phyloP scores from a whole-genome alignment of 176 grass and related monocot genomes.

The Typha latifolia region DNA sequence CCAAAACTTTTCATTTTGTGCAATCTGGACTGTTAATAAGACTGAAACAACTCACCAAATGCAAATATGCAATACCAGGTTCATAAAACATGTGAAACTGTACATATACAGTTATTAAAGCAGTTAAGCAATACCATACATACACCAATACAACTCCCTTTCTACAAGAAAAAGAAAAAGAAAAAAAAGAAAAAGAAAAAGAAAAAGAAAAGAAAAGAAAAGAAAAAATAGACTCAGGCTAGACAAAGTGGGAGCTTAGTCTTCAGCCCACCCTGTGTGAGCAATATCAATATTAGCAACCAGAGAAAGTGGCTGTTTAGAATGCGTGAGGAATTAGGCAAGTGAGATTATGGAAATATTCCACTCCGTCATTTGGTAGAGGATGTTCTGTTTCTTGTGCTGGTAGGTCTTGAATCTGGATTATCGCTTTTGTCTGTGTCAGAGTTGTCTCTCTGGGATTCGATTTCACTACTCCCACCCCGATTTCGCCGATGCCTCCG shows the following conservation, averaged over 20 bases:
- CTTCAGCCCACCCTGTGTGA: not conserved
- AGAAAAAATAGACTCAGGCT: not conserved
- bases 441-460: conserved; percentile 65
- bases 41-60: too few species aligned
- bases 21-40: too few species aligned
- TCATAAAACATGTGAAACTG: not conserved
- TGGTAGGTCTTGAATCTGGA: conserved; percentile 50
- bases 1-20: too few species aligned
- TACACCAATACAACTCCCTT: conserved; percentile 1
- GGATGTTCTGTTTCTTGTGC: conserved; percentile 29
- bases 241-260: not conserved
- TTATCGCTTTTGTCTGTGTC: conserved; percentile 81
- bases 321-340: not conserved
- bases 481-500: conserved; percentile 45
- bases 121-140: conserved; percentile 5
- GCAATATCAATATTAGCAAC: not conserved
- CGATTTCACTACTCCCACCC: conserved; percentile 44
- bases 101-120: not conserved
- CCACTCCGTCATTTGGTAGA: conserved; percentile 32
- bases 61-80: not conserved
- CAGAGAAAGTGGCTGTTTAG: too few species aligned
- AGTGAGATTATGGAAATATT: not conserved
- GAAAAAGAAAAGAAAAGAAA: not conserved
- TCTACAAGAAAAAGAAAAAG: conserved; percentile 1
- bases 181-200: not conserved